Evolutionary conservation across 2,329 filamentous ascomycete genomes (phyloP).

Genomic region (Aspergillus udagawae): DNA sequence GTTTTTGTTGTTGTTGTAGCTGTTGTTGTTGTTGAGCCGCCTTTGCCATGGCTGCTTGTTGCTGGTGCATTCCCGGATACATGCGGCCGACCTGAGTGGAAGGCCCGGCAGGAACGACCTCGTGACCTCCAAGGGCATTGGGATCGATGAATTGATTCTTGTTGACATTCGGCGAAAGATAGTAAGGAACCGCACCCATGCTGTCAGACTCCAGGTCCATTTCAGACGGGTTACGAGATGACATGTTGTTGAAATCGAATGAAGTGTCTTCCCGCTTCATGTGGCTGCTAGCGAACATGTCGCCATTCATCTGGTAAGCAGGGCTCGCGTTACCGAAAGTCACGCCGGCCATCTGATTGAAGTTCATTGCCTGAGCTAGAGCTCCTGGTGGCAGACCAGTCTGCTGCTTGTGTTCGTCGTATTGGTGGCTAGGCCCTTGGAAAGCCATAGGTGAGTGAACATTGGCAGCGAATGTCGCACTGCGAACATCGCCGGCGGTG

Average conservation of each 20-base stretch:
- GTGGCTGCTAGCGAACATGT: slow-evolving; percentile 54
- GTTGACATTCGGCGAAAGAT: slow-evolving; percentile 51
- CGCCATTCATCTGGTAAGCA: slow-evolving; percentile 51
- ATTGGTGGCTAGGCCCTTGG: slow-evolving; percentile 85
- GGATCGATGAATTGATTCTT: slow-evolving; percentile 66
- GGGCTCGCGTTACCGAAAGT: slow-evolving; percentile 33
- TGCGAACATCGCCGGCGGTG: slow-evolving; percentile 26
- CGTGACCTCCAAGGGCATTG: slow-evolving; percentile 63
- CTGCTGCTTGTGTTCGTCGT: slow-evolving; percentile 92
- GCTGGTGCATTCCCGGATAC: slow-evolving; percentile 91
- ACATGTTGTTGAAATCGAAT: slow-evolving; percentile 69
- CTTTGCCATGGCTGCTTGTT: slow-evolving; percentile 74
- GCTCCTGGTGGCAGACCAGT: slow-evolving; percentile 87
- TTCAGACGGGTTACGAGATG: slow-evolving; percentile 53
- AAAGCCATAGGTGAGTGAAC: slow-evolving; percentile 54
- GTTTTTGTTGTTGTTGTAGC: slow-evolving; percentile 50
- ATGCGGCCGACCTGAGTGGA: slow-evolving; percentile 64
- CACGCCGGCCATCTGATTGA: slow-evolving; percentile 58
- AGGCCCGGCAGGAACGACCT: slow-evolving; percentile 51
- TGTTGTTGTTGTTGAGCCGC: slow-evolving; percentile 65
- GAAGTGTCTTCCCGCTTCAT: slow-evolving; percentile 33
- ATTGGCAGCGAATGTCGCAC: slow-evolving; percentile 33
- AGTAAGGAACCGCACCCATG: slow-evolving; percentile 59
- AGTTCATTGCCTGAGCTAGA: slow-evolving; percentile 71
- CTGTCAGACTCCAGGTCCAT: slow-evolving; percentile 69